Base-by-base conservation (phyloP, 2,329 filamentous ascomycete species). In the Pseudogymnoascus sp. region DNA sequence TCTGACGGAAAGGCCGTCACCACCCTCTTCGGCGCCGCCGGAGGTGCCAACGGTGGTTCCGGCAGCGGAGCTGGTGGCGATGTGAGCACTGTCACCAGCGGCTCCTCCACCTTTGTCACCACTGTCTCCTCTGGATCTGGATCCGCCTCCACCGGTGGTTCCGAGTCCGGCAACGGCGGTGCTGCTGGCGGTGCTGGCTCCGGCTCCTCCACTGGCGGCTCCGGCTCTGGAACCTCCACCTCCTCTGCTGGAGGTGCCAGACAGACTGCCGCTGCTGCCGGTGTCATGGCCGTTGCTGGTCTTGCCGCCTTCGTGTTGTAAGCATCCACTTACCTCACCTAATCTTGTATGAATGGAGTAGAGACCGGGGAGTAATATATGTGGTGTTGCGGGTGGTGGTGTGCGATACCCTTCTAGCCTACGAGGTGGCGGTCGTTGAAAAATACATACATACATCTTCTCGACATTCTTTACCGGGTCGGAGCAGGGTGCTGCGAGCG, bases 51-150 rank as follows among this genome's bases (percentile, higher is more conserved):
- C 40, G 37, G 25, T 11, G 38, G 40, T 12, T 31, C 31, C 16
- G 31, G 16, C 16, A 21, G 31, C 25, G 34, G 59, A 3, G n/a
- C 71, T 23, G 66, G 64, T 42, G 67, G 65, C 8, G 63, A 70
- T 9, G 62, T 67, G 9, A 67, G 69, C 4, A 64, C 65, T 16
- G 49, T 68, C 18, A 70, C 67, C 53, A 66, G 62, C 5, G 70
- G 61, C 16, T 59, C 61, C 46, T 68, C 67, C 8, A 68, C 67
- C 59, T 63, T 68, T 56, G 66, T 66, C 8, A 62, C 67, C 8
- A 70, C 67, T 37, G 36, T 70, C 53, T 43, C 62, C 43, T 65
- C 62, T 8, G 49, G 40, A 23, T 31, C 61, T 37, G 63, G 59
- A 18, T 60, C 31, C 31, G 38, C 16, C 18, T 31, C 59, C 25